Evolutionary conservation across 129 eudicot genomes (phyloP).

Genomic region (Tagetes erecta): DNA sequence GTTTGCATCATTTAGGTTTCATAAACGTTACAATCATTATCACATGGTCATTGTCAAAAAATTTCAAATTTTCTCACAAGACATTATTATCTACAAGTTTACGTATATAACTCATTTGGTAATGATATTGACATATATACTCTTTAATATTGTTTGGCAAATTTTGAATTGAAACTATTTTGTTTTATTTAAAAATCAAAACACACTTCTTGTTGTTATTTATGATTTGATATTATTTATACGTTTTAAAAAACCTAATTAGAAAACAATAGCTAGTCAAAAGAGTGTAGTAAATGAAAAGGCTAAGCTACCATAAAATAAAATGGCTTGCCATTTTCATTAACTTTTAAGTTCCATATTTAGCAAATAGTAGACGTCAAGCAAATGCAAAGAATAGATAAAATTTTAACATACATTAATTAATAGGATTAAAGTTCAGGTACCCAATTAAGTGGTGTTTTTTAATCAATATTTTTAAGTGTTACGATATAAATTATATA

Average conservation of each 20-base stretch:
- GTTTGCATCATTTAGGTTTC: no score
- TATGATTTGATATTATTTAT: background rate
- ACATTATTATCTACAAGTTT: no score
- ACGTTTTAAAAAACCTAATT: no score
- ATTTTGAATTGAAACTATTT: background rate
- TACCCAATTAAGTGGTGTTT: no score
- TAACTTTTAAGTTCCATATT: slow-evolving; percentile 25
- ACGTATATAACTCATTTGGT: no score
- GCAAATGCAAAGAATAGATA: background rate
- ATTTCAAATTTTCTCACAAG: no score
- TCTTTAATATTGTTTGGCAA: no score
- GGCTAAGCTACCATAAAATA: slow-evolving; percentile 16
- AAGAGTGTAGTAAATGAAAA: background rate
- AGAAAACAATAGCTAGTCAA: background rate
- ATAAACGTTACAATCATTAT: no score
- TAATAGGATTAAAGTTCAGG: background rate
- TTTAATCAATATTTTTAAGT: no score
- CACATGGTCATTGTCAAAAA: no score
- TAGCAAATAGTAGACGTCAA: slow-evolving; percentile 21
- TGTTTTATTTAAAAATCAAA: background rate
- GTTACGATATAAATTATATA: no score
- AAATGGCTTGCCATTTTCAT: slow-evolving; percentile 32
- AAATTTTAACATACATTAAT: background rate
- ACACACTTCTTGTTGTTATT: background rate
- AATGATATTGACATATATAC: no score